Evolutionary conservation across 352 stramenopile species (phyloP).

Genomic region (Pythium insidiosum): DNA sequence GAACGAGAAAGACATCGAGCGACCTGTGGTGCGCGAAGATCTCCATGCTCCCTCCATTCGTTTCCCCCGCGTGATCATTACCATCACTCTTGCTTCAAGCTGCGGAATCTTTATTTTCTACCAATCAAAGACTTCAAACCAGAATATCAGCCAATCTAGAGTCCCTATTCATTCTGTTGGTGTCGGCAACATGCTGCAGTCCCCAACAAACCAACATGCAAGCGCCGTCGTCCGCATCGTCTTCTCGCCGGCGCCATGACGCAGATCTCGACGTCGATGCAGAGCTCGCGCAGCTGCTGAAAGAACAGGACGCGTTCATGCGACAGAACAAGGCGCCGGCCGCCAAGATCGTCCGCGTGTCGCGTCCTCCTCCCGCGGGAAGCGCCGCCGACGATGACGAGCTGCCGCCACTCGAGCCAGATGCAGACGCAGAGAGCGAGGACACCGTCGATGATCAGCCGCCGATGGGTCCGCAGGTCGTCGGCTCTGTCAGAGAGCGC

Average conservation of each 20-base stretch:
- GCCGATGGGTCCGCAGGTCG: conserved; percentile 23
- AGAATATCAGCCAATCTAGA: too few relatives aligned
- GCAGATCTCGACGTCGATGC: conserved; percentile 56
- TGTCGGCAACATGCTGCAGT: too few relatives aligned
- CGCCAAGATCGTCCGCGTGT: conserved; percentile 45
- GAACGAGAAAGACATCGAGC: too few relatives aligned
- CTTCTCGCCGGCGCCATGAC: conserved; percentile 1
- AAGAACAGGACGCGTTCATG: conserved; percentile 78
- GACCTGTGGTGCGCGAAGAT: too few relatives aligned
- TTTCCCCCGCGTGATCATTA: too few relatives aligned
- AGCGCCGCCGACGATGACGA: background rate
- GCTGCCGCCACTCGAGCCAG: background rate
- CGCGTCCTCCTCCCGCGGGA: background rate
- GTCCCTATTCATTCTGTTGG: too few relatives aligned
- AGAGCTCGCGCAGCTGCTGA: conserved; percentile 68
- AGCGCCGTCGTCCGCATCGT: too few relatives aligned
- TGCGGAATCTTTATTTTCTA: too few relatives aligned
- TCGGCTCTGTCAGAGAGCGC: conserved; percentile 60
- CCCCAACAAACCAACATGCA: too few relatives aligned
- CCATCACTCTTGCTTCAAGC: too few relatives aligned
- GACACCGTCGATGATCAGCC: conserved; percentile 4
- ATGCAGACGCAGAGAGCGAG: background rate
- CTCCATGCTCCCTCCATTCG: too few relatives aligned
- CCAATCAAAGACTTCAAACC: too few relatives aligned
- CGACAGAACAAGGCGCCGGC: conserved; percentile 41